Base-by-base conservation (phyloP, 2,329 filamentous ascomycete species). In the Xylariomycetidae sp. region DNA sequence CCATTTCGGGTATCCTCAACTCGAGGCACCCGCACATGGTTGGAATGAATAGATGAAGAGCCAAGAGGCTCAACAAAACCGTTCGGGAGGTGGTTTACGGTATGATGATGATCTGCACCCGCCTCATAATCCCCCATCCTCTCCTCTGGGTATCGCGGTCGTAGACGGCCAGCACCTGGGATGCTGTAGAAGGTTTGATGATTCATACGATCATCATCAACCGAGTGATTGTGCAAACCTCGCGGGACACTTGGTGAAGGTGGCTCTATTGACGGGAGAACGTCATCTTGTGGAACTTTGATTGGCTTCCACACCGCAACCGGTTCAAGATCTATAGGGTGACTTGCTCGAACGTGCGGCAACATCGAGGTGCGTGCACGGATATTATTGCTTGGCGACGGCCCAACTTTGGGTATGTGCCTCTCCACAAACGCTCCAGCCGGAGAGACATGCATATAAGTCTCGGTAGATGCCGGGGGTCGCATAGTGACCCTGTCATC, bases 351-450 rank as follows among this genome's bases (percentile, higher is more conserved):
- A 35, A 51, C 41, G 25, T n/a, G n/a, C n/a, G 51, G 49, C 18
- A 50, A 49, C 19, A 54, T 22, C 27, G 50, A 40, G 35, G 32
- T 28, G n/a, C 41, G 38, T 26, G 45, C 26, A 29, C 35, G 42
- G 14, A 29, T 13, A 15, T 42, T 44, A 36, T 17, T 34, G 23
- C 30, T 27, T 27, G 27, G 25, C 32, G 34, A 32, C 20, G 41
- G 42, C 54, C 55, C 55, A 56, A 56, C 55, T 57, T 57, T 56
- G 53, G 55, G 51, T 17, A 37, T 40, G 23, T 49, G 38, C 31
- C 33, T 34, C 23, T 56, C 51, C 17, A 42, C 40, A 15, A 48
- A n/a, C n/a, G n/a, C n/a, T n/a, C n/a, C n/a, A n/a, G n/a, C n/a
- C n/a, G n/a, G n/a, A n/a, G n/a, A n/a, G n/a, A n/a, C 36, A 17